Evolutionary conservation across 2,329 filamentous ascomycete genomes (phyloP), one percentile per base, ranked within the genome.

Genomic region (Ascomycota sp.): DNA sequence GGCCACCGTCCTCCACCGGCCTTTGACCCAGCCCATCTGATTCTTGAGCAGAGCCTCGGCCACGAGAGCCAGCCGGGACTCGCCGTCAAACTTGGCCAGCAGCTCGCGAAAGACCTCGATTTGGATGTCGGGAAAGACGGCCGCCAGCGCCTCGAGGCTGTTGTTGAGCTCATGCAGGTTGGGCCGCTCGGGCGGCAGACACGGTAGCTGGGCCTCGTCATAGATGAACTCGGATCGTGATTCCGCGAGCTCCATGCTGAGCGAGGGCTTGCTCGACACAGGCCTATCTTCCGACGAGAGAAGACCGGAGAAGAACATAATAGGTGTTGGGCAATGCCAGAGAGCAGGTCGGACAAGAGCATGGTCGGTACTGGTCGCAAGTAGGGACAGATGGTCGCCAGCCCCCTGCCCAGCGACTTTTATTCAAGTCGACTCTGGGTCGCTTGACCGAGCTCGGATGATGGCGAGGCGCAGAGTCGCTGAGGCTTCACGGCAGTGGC

Each of bases 41-140:
- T 75, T 72, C 53, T 79, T 82, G 34, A 89, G 59, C 34, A 89
- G 56, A 29, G 72, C 66, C 45, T 89, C 79, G 9, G 79, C 79
- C 20, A 85, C 74, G 29, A 89, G 63, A 26, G 79, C 74, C 17
- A 86, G 54, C 38, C 78, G 61, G 36, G 78, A 86, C 49, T 85
- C 76, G 41, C 74, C 70, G 42, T 75, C 75, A 45, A 85, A 76
- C 43, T 61, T 76, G 24, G 63, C 55, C 29, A 89, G 67, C 66
- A 89, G 78, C 55, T 86, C 79, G 27, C 79, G 69, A 45, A 89
- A 81, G 12, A 85, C 79, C 40, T 85, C 77, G 35, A 79, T 61
- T 49, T 82, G 75, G n/a, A 85, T 61, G 49, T 85, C 70, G 20
- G 80, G 80, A 39, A 89, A 89, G 7, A 85, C 63, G 28, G 69